phyloP scores from a whole-genome alignment of 2,329 filamentous ascomycete genomes.

The Scedosporium boydii region DNA sequence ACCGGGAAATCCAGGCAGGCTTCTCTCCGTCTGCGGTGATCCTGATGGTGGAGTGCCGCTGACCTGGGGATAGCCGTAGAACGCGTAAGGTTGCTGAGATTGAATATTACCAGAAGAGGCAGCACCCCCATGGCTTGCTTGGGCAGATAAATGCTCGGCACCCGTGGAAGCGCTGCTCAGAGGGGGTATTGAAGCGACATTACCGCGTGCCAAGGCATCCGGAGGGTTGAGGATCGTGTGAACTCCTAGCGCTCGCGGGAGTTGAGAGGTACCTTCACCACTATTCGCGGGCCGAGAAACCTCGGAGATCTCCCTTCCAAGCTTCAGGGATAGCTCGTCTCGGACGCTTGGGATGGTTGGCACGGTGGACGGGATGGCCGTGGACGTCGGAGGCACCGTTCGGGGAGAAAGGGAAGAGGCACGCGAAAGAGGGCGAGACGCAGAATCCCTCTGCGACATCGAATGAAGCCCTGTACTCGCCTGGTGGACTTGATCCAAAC shows the following conservation, averaged over 20 bases:
- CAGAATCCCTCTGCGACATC: constrained; percentile 1
- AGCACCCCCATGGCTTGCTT: neutral
- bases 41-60: neutral
- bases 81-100: neutral
- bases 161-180: neutral
- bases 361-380: neutral
- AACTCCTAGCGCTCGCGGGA: neutral
- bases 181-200: neutral
- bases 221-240: neutral
- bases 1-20: neutral
- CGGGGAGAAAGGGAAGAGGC: neutral
- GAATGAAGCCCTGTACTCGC: neutral
- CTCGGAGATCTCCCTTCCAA: neutral
- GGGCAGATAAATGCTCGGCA: neutral
- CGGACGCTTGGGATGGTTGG: neutral
- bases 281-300: neutral
- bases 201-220: neutral
- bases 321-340: neutral
- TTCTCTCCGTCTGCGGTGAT: neutral
- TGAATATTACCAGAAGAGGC: neutral
- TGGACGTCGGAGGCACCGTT: neutral
- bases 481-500: neutral
- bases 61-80: neutral
- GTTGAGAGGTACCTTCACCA: neutral
- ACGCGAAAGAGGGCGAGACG: neutral